Evolutionary conservation across 331 rosid species (phyloP).

Genomic region (Rhamnella rubrinervis): DNA sequence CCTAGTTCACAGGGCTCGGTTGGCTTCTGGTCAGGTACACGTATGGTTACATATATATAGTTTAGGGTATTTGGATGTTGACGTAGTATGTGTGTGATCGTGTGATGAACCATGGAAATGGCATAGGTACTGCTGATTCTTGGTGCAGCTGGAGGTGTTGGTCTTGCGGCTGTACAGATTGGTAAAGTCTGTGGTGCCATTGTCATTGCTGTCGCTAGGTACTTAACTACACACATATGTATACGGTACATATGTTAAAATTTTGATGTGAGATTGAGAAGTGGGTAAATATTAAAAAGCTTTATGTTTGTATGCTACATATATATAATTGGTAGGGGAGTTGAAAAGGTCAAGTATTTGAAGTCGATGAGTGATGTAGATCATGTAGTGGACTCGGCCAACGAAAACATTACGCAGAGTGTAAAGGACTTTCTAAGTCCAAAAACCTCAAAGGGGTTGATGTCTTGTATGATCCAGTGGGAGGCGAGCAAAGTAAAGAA

Average conservation of each 20-base stretch:
- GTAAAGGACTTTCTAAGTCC: constrained; percentile 64
- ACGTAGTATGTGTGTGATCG: not conserved
- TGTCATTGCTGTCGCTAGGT: constrained; percentile 97
- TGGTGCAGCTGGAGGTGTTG: constrained; percentile 97
- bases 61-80: not conserved
- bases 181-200: constrained; percentile 82
- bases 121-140: constrained; percentile 79
- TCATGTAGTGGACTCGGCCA: constrained; percentile 78
- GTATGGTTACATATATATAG: not conserved
- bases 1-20: constrained; percentile 75
- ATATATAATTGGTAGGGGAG: constrained; percentile 54
- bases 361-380: constrained; percentile 62
- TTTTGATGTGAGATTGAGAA: not conserved
- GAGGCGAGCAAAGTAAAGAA: constrained; percentile 84
- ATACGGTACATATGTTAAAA: too few relatives aligned
- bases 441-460: constrained; percentile 85
- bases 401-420: constrained; percentile 58
- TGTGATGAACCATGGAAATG: constrained; percentile 10
- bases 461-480: constrained; percentile 93
- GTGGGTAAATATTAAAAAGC: not conserved
- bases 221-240: not conserved
- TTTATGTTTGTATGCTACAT: constrained; percentile 19
- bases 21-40: constrained; percentile 71
- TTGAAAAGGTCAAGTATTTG: constrained; percentile 74
- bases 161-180: constrained; percentile 89